These are phyloP conservation scores for Syzygium jambos DNA, from an alignment of 345 rosid species.

Conservation along the genomic window DNA sequence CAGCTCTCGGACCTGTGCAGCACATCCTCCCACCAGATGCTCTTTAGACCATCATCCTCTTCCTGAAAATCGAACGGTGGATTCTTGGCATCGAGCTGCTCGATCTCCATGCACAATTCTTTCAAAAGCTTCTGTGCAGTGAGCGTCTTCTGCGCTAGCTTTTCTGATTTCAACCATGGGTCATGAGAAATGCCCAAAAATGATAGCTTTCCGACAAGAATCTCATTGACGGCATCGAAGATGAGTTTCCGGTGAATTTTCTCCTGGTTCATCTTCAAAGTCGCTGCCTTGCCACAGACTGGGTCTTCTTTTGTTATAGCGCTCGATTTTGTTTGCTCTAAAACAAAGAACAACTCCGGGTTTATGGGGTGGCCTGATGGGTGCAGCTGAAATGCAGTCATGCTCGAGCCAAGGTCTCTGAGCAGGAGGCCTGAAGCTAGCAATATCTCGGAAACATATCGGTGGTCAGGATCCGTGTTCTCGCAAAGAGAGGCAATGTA, in stretches of 20 bases:
- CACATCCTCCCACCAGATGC: constrained; percentile 60
- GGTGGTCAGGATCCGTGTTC: constrained; percentile 73
- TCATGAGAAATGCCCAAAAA: constrained; percentile 23
- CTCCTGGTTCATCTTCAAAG: constrained; percentile 31
- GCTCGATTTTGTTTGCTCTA: constrained; percentile 82
- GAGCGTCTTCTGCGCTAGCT: constrained; percentile 43
- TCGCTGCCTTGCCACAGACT: constrained; percentile 9
- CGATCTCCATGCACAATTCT: constrained; percentile 60
- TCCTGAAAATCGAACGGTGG: constrained; percentile 36
- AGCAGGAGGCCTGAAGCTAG: constrained; percentile 94
- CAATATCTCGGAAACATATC: constrained; percentile 90
- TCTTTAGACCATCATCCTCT: constrained; percentile 50
- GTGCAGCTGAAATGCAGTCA: constrained; percentile 67
- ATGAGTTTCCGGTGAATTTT: constrained; percentile 67
- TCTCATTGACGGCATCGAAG: constrained; percentile 82
- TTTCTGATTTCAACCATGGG: constrained; percentile 43
- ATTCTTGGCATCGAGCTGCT: constrained; percentile 46
- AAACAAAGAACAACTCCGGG: constrained; percentile 78
- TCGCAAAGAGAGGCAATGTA: constrained; percentile 92
- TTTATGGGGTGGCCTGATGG: constrained; percentile 84
- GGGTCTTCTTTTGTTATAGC: constrained; percentile 36
- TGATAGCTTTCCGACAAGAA: constrained; percentile 57
- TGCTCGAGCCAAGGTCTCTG: constrained; percentile 56
- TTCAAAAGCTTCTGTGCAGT: constrained; percentile 76
- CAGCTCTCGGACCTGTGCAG: constrained; percentile 52